Base-by-base conservation (phyloP, 2,329 filamentous ascomycete species). In the Beauveria australis region DNA sequence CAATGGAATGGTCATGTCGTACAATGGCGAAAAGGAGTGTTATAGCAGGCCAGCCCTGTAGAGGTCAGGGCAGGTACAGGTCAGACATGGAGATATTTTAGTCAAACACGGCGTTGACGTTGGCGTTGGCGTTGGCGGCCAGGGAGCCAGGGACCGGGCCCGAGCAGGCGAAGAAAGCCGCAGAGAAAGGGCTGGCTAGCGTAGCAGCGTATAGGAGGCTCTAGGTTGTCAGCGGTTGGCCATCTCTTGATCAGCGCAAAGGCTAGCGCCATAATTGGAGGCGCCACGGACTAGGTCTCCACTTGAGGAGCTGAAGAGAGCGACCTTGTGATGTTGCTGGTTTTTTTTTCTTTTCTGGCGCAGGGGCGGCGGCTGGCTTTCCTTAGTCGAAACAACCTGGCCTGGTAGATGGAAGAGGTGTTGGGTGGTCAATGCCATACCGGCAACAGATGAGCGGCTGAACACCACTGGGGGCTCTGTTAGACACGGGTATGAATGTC, bases 241-340 rank as follows among this genome's bases (percentile, higher is more conserved):
- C 33, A 54, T 54, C 58, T 53, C 43, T 60, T 54, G 51, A 60
- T 60, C 58, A 60, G 58, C 58, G 51, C 43, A 55, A 47, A 54
- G 51, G 22, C 51, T 49, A 41, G 58, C 10, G 49, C 30, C 58
- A 22, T 49, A 22, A 60, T 60, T 60, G 58, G 58, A 47, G 58
- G 51, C 51, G 43, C 49, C 43, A 54, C 51, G 49, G 33, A 10
- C 19, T 51, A 41, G 51, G 58, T 4, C 51, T 33, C 58, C 58
- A 54, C 51, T 24, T 30, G 51, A 16, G 30, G 51, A 60, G 43
- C 58, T 60, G 58, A 57, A 30, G 18, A 48, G 43, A 19, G 26
- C 28, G 58, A 30, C 51, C 58, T 60, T 60, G 58, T 60, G 58
- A 60, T 60, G 58, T 44, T n/a, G 43, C 58, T 53, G 46, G 18